These are phyloP conservation scores for Cerioporus squamosus DNA, from an alignment of 1,284 basidiomycete genomes.

Conservation along the genomic window DNA sequence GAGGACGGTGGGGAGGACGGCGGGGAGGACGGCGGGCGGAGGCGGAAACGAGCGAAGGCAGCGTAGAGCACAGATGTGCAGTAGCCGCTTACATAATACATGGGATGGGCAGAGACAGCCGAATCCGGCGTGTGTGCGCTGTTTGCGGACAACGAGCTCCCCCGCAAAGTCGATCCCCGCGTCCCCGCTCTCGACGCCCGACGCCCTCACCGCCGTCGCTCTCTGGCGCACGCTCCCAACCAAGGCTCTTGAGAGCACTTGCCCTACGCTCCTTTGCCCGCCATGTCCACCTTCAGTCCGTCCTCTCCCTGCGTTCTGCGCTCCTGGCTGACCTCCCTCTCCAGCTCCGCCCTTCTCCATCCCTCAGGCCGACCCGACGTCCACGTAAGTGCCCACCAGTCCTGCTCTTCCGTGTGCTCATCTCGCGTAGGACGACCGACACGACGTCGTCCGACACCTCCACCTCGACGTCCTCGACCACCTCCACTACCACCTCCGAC, in stretches of 20 bases:
- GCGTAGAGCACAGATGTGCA: conserved; percentile 3
- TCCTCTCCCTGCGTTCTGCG: background rate
- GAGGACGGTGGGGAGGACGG: conserved; percentile 19
- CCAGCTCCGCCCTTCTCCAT: background rate
- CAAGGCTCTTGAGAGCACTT: background rate
- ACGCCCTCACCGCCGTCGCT: background rate
- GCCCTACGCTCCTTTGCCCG: conserved; percentile 3
- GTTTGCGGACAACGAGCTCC: background rate
- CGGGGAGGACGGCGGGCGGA: conserved; percentile 21
- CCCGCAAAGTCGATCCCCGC: background rate
- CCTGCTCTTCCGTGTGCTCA: background rate
- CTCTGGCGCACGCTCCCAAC: background rate
- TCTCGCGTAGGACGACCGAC: conserved; percentile 4
- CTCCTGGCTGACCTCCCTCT: background rate
- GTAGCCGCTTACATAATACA: background rate
- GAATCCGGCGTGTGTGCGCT: background rate
- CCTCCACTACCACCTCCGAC: conserved; percentile 13
- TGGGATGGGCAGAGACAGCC: no score
- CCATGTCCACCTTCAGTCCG: conserved; percentile 8
- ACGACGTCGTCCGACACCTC: conserved; percentile 5
- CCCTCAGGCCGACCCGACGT: background rate
- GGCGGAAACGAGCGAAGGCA: conserved; percentile 17
- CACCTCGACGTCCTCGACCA: background rate
- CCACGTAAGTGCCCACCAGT: background rate
- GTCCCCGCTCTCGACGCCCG: conserved; percentile 1